Evolutionary conservation across 2,329 filamentous ascomycete genomes (phyloP).

Genomic region (Sporothrix sp.): DNA sequence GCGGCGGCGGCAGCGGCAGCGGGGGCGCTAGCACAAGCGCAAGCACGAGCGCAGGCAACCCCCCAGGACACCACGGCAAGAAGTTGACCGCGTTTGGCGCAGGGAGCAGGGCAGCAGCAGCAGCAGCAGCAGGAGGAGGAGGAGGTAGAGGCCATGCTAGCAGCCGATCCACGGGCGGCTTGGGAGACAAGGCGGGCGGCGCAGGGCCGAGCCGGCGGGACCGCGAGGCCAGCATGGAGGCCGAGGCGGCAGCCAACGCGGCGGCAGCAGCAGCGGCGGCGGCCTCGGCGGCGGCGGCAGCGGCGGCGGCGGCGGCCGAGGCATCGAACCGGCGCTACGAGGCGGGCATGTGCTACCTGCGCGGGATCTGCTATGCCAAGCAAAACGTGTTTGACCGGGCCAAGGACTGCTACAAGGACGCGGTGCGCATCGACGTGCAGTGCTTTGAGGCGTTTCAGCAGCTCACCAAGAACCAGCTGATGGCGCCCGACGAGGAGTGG

Average conservation of each 20-base stretch:
- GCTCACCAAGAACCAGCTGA: conserved; percentile 89
- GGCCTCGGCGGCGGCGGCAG: conserved; percentile 8
- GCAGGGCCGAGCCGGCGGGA: conserved; percentile 51
- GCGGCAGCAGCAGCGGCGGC: conserved; percentile 9
- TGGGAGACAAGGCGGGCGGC: conserved; percentile 6
- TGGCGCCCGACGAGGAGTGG: conserved; percentile 84
- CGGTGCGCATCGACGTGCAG: conserved; percentile 91
- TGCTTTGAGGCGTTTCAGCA: conserved; percentile 98
- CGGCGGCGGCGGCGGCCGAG: conserved; percentile 13
- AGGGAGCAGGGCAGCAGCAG: conserved; percentile 15
- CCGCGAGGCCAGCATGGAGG: conserved; percentile 6
- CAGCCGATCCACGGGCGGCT: neutral
- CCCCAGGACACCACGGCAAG: neutral
- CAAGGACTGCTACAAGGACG: conserved; percentile 97
- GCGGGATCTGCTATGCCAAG: conserved; percentile 90
- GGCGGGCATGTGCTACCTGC: conserved; percentile 92
- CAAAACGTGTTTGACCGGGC: conserved; percentile 95
- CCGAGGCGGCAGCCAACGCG: neutral
- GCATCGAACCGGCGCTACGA: conserved; percentile 66
- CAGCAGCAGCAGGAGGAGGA: conserved; percentile 7
- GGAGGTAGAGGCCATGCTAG: neutral
- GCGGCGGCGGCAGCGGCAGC: neutral
- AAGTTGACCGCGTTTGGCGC: conserved; percentile 3
- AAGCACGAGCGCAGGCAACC: conserved; percentile 19
- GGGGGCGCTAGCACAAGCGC: conserved; percentile 8